Evolutionary conservation across 2,329 filamentous ascomycete genomes (phyloP).

Genomic region (Tolypocladium cylindrosporum): DNA sequence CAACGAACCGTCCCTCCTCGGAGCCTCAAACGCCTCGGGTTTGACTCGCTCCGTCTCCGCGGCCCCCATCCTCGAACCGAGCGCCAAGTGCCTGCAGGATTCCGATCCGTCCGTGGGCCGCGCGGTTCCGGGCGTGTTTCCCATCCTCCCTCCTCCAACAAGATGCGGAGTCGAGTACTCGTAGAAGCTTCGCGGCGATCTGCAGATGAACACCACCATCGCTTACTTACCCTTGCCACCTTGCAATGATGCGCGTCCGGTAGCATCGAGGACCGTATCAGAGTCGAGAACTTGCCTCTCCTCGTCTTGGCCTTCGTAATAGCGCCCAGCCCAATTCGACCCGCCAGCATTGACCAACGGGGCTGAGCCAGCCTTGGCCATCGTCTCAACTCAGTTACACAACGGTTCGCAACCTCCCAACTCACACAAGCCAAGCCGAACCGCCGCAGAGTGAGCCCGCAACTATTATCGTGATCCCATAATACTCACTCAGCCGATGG

Average conservation of each 20-base stretch:
- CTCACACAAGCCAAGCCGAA: background rate
- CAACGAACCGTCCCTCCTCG: background rate
- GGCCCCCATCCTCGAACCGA: background rate
- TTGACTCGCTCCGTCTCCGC: background rate
- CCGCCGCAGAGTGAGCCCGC: background rate
- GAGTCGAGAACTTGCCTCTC: too few relatives aligned
- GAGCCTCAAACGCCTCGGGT: background rate
- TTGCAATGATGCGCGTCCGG: background rate
- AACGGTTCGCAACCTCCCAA: background rate
- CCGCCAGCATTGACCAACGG: background rate
- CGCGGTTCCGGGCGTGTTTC: background rate
- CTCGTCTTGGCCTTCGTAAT: background rate
- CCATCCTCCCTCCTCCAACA: too few relatives aligned
- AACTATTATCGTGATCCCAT: background rate
- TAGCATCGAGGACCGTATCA: background rate
- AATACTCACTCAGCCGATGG: background rate
- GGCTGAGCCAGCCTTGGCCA: background rate
- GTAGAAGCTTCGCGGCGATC: too few relatives aligned
- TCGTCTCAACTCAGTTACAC: background rate
- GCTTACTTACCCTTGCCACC: too few relatives aligned
- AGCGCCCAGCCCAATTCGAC: background rate
- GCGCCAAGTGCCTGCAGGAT: background rate
- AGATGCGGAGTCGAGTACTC: too few relatives aligned
- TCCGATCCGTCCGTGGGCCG: background rate
- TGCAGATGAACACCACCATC: background rate